phyloP scores from a whole-genome alignment of 2,329 filamentous ascomycete species.

The Aciculosporium take region DNA sequence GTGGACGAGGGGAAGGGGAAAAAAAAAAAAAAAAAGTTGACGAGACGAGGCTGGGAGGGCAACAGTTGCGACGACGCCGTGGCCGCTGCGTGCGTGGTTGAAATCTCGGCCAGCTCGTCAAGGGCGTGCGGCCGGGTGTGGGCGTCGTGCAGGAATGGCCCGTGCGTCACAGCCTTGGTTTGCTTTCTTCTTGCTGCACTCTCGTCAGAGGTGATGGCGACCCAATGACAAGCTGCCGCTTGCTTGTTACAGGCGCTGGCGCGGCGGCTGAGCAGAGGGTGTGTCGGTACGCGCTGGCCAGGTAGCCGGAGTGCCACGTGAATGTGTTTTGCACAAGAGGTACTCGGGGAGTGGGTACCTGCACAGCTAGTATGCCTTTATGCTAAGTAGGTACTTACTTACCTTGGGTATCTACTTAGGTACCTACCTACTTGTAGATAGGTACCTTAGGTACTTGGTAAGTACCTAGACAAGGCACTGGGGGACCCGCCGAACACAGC shows the following conservation, averaged over 20 bases:
- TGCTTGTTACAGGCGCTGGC: background rate
- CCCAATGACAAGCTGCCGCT: background rate
- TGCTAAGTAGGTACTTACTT: no score
- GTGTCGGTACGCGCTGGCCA: no score
- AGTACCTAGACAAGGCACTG: no score
- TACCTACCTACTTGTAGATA: no score
- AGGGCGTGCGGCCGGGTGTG: background rate
- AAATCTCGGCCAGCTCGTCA: slow-evolving; percentile 8
- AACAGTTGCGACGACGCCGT: slow-evolving; percentile 1
- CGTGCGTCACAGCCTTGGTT: slow-evolving; percentile 6
- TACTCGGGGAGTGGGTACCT: no score
- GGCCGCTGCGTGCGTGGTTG: slow-evolving; percentile 6
- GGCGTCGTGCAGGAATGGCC: slow-evolving; percentile 5
- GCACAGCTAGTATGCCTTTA: no score
- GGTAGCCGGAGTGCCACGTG: no score
- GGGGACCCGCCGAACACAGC: background rate
- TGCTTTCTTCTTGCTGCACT: background rate
- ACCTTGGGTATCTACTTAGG: no score
- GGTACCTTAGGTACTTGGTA: no score
- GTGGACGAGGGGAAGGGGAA: slow-evolving; percentile 1
- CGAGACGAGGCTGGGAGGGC: slow-evolving; percentile 4
- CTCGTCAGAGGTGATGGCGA: background rate
- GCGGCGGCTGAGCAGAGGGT: background rate
- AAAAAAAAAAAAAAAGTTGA: no score
- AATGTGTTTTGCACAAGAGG: no score